Evolutionary conservation across 257 asterid genomes (phyloP).

Genomic region (Jacaranda mimosifolia): DNA sequence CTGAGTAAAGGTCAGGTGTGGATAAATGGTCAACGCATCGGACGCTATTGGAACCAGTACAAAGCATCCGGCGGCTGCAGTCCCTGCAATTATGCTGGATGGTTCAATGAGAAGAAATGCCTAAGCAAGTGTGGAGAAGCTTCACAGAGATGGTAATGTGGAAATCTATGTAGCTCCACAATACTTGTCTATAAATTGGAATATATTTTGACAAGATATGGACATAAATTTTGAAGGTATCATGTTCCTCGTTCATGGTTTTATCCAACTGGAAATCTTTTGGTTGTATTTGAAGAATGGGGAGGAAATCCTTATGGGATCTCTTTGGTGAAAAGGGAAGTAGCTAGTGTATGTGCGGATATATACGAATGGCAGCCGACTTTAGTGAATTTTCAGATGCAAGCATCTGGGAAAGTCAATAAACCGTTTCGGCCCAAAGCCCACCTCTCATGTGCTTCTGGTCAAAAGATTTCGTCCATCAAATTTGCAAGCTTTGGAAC

Average conservation of each 20-base stretch:
- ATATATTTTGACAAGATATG: conserved; percentile 21
- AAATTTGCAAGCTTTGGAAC: conserved; percentile 97
- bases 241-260: conserved; percentile 98
- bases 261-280: conserved; percentile 68
- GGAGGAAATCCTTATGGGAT: conserved; percentile 88
- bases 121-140: conserved; percentile 82
- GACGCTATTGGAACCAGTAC: conserved; percentile 86
- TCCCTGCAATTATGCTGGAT: conserved; percentile 85
- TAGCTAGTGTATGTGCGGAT: conserved; percentile 78
- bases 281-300: conserved; percentile 92
- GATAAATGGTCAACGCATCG: conserved; percentile 93
- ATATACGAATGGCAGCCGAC: conserved; percentile 92
- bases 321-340: conserved; percentile 73
- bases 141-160: conserved; percentile 84
- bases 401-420: conserved; percentile 71
- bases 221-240: conserved; percentile 60
- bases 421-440: conserved; percentile 85
- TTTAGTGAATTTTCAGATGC: conserved; percentile 73
- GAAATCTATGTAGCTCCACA: neutral
- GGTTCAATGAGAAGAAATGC: conserved; percentile 78
- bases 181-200: neutral
- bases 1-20: conserved; percentile 99
- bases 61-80: conserved; percentile 78
- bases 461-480: conserved; percentile 78
- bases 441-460: conserved; percentile 74